Evolutionary conservation across 345 rosid genomes (phyloP).

Genomic region (Corymbia maculata): DNA sequence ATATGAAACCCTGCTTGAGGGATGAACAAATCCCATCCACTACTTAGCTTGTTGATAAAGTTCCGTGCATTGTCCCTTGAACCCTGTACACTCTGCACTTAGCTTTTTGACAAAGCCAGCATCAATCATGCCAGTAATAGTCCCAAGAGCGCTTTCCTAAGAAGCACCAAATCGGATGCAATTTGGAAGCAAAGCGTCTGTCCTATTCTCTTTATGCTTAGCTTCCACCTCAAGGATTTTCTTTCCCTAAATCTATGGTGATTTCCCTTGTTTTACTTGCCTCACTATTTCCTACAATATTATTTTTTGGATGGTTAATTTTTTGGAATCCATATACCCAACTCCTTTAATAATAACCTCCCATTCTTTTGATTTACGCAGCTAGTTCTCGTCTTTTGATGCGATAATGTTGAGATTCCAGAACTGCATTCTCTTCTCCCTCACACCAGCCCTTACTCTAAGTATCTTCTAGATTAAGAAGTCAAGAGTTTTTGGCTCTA

Average conservation of each 20-base stretch:
- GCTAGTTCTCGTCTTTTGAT: background rate
- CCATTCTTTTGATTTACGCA: background rate
- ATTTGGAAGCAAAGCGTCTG: background rate
- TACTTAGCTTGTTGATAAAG: background rate
- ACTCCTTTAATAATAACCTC: background rate
- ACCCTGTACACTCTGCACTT: background rate
- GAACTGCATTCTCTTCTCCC: background rate
- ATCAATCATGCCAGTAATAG: background rate
- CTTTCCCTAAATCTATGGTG: background rate
- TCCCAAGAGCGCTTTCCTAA: background rate
- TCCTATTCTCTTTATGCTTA: background rate
- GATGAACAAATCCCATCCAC: background rate
- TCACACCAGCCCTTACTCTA: background rate
- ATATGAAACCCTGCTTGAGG: background rate
- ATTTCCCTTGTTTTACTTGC: no score
- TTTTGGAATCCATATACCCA: background rate
- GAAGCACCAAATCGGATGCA: background rate
- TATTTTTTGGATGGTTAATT: background rate
- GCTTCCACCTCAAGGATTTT: background rate
- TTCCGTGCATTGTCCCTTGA: background rate
- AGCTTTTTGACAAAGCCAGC: background rate
- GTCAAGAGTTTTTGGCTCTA: background rate
- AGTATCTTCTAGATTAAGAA: background rate
- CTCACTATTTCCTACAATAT: no score
- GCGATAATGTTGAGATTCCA: background rate